Evolutionary conservation across 192 early-diverging fungal genomes (phyloP).

Genomic region (Coemansia guatemalensis): DNA sequence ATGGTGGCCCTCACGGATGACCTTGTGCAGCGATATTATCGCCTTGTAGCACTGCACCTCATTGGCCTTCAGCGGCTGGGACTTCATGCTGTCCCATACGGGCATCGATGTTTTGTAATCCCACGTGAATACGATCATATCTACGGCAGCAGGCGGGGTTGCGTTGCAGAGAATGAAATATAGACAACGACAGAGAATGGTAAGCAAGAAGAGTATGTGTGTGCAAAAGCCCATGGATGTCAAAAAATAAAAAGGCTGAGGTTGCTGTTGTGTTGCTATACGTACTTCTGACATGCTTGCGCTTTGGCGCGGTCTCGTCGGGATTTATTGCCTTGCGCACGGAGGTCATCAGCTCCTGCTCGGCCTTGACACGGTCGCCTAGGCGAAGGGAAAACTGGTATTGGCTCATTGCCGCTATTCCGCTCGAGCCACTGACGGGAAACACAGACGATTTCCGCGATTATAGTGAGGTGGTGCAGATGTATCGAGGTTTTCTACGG

Average conservation of each 20-base stretch:
- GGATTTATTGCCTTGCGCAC: conserved; percentile 88
- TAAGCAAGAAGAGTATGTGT: conserved; percentile 4
- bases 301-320: conserved; percentile 95
- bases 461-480: background rate
- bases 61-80: conserved; percentile 85
- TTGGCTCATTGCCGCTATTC: conserved; percentile 20
- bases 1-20: conserved; percentile 90
- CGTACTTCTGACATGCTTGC: conserved; percentile 83
- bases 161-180: background rate
- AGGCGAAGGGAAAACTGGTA: conserved; percentile 58
- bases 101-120: conserved; percentile 84
- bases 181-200: background rate
- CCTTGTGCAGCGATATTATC: conserved; percentile 91
- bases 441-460: background rate
- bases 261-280: conserved; percentile 11
- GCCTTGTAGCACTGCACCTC: conserved; percentile 98
- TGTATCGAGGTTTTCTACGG: background rate
- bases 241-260: background rate
- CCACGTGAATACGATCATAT: conserved; percentile 92
- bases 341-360: conserved; percentile 79
- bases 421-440: background rate
- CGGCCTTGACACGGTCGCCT: conserved; percentile 71
- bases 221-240: background rate
- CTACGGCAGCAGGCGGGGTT: conserved; percentile 29
- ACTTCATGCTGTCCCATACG: conserved; percentile 83